Evolutionary conservation across 1,284 basidiomycete species (phyloP).

Genomic region (Cryptococcus wingfieldii): DNA sequence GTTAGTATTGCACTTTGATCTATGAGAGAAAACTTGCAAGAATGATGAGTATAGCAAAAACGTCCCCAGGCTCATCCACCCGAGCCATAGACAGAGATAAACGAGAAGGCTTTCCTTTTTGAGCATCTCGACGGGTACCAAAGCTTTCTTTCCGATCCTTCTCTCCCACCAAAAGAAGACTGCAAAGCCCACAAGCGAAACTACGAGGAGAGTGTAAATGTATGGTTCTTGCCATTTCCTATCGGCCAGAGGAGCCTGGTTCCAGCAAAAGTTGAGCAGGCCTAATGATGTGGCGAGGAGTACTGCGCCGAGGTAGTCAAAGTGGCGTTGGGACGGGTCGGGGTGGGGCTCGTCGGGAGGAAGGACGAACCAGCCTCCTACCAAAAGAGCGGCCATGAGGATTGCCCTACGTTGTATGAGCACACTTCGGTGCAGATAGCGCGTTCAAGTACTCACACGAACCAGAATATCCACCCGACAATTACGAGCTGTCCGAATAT

Average conservation of each 20-base stretch:
- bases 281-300: slow-evolving; percentile 23
- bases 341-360: slow-evolving; percentile 15
- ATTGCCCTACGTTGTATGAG: slow-evolving; percentile 13
- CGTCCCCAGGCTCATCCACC: slow-evolving; percentile 35
- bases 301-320: slow-evolving; percentile 22
- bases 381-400: slow-evolving; percentile 14
- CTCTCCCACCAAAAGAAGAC: slow-evolving; percentile 27
- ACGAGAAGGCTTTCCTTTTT: slow-evolving; percentile 21
- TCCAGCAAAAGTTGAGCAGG: slow-evolving; percentile 35
- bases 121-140: slow-evolving; percentile 26
- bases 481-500: slow-evolving; percentile 18
- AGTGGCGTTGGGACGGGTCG: not conserved
- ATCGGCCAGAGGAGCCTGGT: slow-evolving; percentile 23
- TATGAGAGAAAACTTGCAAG: slow-evolving; percentile 14
- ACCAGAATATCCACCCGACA: slow-evolving; percentile 29
- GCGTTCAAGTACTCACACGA: slow-evolving; percentile 16
- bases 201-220: slow-evolving; percentile 24
- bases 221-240: slow-evolving; percentile 21
- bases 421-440: not conserved
- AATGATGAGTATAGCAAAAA: slow-evolving; percentile 20
- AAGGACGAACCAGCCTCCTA: slow-evolving; percentile 16
- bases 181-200: slow-evolving; percentile 18
- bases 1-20: not conserved
- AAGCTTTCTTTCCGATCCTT: slow-evolving; percentile 15
- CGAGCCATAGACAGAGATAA: slow-evolving; percentile 25